These are phyloP conservation scores for Aureobasidium sp. DNA, from an alignment of 2,329 filamentous ascomycete species.

Conservation along the genomic window DNA sequence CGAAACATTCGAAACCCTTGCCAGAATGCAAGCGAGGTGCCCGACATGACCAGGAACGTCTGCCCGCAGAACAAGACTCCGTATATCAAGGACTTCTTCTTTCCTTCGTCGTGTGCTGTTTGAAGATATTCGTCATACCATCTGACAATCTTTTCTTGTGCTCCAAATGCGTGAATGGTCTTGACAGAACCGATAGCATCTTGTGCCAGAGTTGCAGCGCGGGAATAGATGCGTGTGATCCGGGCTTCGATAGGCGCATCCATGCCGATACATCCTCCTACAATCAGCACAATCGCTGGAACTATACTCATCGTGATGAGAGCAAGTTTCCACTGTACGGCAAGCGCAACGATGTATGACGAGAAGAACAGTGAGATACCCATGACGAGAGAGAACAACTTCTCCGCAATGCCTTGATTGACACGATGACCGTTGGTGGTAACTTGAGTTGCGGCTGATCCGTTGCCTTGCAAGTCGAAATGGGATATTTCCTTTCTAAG, in stretches of 20 bases:
- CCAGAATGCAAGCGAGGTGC: slow-evolving; percentile 35
- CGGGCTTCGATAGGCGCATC: slow-evolving; percentile 23
- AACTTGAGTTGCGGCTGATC: slow-evolving; percentile 55
- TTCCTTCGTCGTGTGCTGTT: slow-evolving; percentile 35
- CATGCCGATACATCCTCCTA: slow-evolving; percentile 17
- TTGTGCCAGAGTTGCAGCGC: slow-evolving; percentile 39
- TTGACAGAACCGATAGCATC: slow-evolving; percentile 43
- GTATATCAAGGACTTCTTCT: slow-evolving; percentile 36
- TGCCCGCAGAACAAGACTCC: slow-evolving; percentile 35
- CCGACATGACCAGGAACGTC: slow-evolving; percentile 34
- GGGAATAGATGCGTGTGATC: slow-evolving; percentile 29
- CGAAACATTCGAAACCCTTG: slow-evolving; percentile 32
- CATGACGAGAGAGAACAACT: slow-evolving; percentile 57
- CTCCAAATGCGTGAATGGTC: slow-evolving; percentile 42
- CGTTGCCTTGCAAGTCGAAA: slow-evolving; percentile 54
- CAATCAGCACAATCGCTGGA: slow-evolving; percentile 31
- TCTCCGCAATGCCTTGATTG: slow-evolving; percentile 62
- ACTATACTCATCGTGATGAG: slow-evolving; percentile 49
- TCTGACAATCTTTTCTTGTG: slow-evolving; percentile 32
- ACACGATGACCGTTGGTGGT: slow-evolving; percentile 55
- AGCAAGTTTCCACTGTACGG: slow-evolving; percentile 54
- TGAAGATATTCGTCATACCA: slow-evolving; percentile 36
- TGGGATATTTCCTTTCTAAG: slow-evolving; percentile 55
- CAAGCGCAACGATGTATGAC: slow-evolving; percentile 59
- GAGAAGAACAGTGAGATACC: slow-evolving; percentile 58